These are phyloP conservation scores for Papilionanthe hybrid DNA, from an alignment of 116 monocot genomes.

Conservation along the genomic window DNA sequence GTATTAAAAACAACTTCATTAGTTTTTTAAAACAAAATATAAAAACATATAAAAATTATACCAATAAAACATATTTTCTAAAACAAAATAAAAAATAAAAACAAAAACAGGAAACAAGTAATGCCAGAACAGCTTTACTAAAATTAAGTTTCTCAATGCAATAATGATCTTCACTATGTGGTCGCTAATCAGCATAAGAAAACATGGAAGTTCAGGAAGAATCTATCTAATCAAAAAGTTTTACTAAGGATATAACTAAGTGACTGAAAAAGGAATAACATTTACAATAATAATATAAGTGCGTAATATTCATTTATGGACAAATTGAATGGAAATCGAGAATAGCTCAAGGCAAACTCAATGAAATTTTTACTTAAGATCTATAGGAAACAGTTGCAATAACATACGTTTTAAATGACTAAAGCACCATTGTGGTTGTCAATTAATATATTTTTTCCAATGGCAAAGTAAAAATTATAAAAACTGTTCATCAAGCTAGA, in stretches of 20 bases:
- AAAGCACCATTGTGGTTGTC: background rate
- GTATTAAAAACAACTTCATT: too few species aligned
- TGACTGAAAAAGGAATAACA: background rate
- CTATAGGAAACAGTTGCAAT: background rate
- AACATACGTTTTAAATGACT: background rate
- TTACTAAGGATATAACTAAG: background rate
- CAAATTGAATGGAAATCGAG: background rate
- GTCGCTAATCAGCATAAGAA: background rate
- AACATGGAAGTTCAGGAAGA: background rate
- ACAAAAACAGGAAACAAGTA: too few species aligned
- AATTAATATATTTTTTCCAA: background rate
- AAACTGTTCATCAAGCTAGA: background rate
- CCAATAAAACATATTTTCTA: too few species aligned
- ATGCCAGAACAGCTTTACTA: background rate
- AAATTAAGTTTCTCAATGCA: background rate
- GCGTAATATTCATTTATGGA: background rate
- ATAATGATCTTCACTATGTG: background rate
- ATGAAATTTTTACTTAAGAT: background rate
- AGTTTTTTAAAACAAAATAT: too few species aligned
- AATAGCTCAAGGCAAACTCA: background rate
- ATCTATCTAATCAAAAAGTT: background rate
- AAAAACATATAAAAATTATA: too few species aligned
- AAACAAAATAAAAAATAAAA: too few species aligned
- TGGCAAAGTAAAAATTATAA: background rate
- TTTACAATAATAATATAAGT: background rate